Evolutionary conservation across 306 rosid species (phyloP), one percentile per base, ranked within the genome.

Genomic region (Trifolium subterraneum): DNA sequence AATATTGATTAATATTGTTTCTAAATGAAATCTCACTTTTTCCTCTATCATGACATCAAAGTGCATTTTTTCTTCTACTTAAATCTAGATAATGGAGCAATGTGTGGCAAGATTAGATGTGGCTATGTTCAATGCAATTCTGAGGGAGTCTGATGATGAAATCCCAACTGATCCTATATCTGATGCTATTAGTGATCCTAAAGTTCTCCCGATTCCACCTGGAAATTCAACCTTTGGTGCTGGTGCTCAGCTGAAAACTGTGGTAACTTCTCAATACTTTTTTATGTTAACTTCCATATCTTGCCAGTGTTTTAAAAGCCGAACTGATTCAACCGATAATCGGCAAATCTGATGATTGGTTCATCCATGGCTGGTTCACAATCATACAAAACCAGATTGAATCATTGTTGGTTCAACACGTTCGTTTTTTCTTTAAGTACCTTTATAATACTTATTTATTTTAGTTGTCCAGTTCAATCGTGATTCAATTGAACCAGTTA

Each of bases 111-210:
- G 99, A 85, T 79, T 94, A 85, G 97, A 94, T 83, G 90, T 90
- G 75, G 99, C 96, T n/a, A 92, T 94, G 97, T 90, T 94, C 85
- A 94, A 94, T 82, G 99, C 97, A 42, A 87, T 94, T 85, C 90
- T 92, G 74, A 96, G 97, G 42, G 90, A 92, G 71, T 90, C 93
- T 42, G 87, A 75, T n/a, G 96, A 94, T 48, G 97, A 87, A 66
- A 92, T 87, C n/a, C 97, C 99, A 47, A 83, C 96, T 7, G 95
- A 94, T 85, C 99, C 97, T 59, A 85, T 92, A 70, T 94, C 97
- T 5, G 99, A 94, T 60, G 93, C 99, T 74, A 90, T 94, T 31
- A 82, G 95, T 59, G 96, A 94, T 81, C 82, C 90, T 18, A 86
- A 72, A 77, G 99, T 94, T 77, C 90, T 94, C 50, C 96, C 99